Evolutionary conservation across 2,329 filamentous ascomycete species (phyloP).

Genomic region (Trichoderma koningiopsis): DNA sequence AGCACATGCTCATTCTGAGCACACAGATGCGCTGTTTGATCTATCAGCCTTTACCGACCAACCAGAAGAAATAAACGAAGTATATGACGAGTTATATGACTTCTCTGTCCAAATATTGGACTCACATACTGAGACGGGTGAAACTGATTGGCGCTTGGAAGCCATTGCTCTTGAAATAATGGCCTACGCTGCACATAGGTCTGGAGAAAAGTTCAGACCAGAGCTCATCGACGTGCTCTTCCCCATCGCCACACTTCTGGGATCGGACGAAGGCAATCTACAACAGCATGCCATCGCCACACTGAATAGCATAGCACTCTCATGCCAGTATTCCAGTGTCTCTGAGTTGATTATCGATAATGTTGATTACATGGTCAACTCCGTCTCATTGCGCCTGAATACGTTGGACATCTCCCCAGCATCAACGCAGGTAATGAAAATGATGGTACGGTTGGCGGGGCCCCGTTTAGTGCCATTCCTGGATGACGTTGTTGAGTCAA

Average conservation of each 20-base stretch:
- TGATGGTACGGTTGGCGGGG: constrained; percentile 91
- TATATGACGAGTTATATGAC: constrained; percentile 68
- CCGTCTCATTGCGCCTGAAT: constrained; percentile 84
- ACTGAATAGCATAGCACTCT: constrained; percentile 74
- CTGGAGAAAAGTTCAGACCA: constrained; percentile 69
- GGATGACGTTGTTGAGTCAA: constrained; percentile 86
- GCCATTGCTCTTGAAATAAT: constrained; percentile 81
- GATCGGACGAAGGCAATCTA: constrained; percentile 67
- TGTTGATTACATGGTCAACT: constrained; percentile 95
- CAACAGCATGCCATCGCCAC: constrained; percentile 81
- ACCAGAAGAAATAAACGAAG: constrained; percentile 47
- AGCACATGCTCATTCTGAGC: constrained; percentile 52
- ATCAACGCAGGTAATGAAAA: constrained; percentile 83
- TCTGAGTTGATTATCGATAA: constrained; percentile 84
- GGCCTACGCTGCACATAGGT: constrained; percentile 70
- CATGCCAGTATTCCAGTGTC: constrained; percentile 74
- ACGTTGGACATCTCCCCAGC: constrained; percentile 91
- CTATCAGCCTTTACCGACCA: constrained; percentile 43
- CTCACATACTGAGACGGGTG: constrained; percentile 51
- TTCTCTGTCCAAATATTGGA: constrained; percentile 66
- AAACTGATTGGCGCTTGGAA: constrained; percentile 69
- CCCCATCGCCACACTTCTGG: constrained; percentile 85
- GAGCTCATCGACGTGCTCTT: constrained; percentile 92
- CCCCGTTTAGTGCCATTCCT: constrained; percentile 81
- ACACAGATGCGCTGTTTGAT: constrained; percentile 69